These are phyloP conservation scores for Pseudogymnoascus sp. DNA, from an alignment of 2,329 filamentous ascomycete species.

Conservation along the genomic window DNA sequence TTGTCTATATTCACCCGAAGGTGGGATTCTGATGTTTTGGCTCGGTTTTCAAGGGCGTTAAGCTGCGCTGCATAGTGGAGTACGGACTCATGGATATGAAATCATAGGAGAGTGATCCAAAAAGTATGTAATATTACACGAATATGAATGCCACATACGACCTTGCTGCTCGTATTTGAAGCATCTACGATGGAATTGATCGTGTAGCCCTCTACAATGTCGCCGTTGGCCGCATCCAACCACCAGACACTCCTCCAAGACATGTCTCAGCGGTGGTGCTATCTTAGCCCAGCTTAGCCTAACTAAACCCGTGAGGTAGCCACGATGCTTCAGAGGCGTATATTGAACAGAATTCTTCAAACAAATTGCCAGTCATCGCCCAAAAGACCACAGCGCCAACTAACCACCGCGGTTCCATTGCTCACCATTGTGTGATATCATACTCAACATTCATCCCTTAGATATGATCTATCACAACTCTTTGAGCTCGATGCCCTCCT, in stretches of 20 bases:
- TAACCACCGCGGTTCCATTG: background rate
- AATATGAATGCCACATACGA: slow-evolving; percentile 10
- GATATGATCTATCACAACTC: background rate
- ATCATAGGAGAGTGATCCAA: slow-evolving; percentile 4
- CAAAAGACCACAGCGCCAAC: background rate
- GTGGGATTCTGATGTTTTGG: slow-evolving; percentile 1
- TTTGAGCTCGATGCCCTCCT: background rate
- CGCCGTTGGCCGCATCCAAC: background rate
- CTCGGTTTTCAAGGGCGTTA: slow-evolving; percentile 8
- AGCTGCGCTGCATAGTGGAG: slow-evolving; percentile 9
- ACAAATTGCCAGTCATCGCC: background rate
- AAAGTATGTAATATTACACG: slow-evolving; percentile 9
- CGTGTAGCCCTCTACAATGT: background rate
- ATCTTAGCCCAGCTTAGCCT: background rate
- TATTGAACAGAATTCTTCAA: background rate
- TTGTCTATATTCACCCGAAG: slow-evolving; percentile 5
- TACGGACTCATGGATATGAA: slow-evolving; percentile 10
- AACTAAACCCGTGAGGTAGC: background rate
- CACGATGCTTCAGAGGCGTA: background rate
- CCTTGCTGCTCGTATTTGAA: background rate
- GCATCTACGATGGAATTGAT: background rate
- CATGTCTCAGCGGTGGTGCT: background rate
- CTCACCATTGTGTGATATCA: background rate
- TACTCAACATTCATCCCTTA: background rate
- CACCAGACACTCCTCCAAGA: background rate